These are phyloP conservation scores for Dicorynia guianensis DNA, from an alignment of 306 rosid species.

Conservation along the genomic window DNA sequence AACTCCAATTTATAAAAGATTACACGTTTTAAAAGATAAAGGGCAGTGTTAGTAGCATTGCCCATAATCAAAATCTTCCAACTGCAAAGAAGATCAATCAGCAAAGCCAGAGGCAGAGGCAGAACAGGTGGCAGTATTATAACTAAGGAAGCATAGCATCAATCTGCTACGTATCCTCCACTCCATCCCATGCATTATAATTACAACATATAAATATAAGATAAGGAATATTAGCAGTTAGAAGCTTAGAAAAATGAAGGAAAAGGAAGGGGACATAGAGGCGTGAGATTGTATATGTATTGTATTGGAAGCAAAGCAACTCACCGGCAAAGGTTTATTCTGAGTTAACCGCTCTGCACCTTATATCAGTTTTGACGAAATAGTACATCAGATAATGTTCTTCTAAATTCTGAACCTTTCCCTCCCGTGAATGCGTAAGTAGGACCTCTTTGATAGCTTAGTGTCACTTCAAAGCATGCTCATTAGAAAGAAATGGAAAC, in stretches of 20 bases:
- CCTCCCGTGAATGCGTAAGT: neutral
- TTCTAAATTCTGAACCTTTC: slow-evolving; percentile 28
- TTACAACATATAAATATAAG: neutral
- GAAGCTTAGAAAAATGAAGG: no score
- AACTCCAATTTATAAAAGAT: neutral
- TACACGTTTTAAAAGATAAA: neutral
- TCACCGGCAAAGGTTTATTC: slow-evolving; percentile 34
- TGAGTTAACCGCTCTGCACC: neutral
- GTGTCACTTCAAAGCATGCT: neutral
- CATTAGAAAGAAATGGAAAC: slow-evolving; percentile 8
- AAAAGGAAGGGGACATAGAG: slow-evolving; percentile 5
- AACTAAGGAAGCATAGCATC: slow-evolving; percentile 56
- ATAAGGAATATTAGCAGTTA: no score
- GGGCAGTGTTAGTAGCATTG: neutral
- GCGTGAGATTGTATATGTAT: slow-evolving; percentile 41
- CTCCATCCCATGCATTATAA: slow-evolving; percentile 39
- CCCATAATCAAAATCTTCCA: neutral
- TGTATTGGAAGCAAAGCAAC: slow-evolving; percentile 84
- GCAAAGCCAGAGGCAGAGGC: neutral
- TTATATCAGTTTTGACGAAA: neutral
- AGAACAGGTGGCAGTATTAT: slow-evolving; percentile 35
- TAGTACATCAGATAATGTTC: slow-evolving; percentile 2
- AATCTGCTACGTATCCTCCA: slow-evolving; percentile 57
- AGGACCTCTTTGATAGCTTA: slow-evolving; percentile 34
- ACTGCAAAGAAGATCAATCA: neutral